Conservation (phyloP, 441 rosid species). For the Populus hybrid region DNA sequence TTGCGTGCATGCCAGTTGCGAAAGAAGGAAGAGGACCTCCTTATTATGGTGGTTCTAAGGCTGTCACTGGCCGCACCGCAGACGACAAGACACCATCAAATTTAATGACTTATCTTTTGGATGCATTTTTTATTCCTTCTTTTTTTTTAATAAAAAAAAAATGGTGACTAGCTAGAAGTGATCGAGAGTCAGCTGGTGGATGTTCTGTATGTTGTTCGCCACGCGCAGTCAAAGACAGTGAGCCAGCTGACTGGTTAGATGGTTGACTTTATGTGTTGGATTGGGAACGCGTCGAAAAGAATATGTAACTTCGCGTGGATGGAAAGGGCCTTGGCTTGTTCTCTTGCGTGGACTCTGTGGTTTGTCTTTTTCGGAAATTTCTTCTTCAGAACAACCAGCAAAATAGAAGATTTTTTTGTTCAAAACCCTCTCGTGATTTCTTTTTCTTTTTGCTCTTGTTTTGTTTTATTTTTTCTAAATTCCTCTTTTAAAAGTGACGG, state of each 20-base stretch:
- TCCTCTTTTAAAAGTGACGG: neutral
- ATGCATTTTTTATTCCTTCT: neutral
- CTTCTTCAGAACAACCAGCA: neutral
- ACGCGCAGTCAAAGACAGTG: neutral
- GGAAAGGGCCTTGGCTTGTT: neutral
- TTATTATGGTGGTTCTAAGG: neutral
- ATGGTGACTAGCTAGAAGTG: neutral
- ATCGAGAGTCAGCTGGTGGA: neutral
- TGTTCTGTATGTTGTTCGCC: neutral
- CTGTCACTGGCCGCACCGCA: conserved; percentile 3
- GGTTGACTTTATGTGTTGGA: neutral
- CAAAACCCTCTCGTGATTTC: conserved; percentile 1
- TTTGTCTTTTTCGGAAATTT: neutral
- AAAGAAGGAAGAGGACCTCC: neutral
- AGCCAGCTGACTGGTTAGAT: neutral
- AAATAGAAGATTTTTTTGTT: neutral
- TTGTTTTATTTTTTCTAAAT: neutral
- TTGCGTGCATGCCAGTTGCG: neutral
- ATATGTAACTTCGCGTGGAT: neutral
- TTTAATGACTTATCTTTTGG: neutral
- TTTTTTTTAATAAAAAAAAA: too few relatives aligned
- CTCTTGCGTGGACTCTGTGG: neutral
- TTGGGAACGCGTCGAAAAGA: neutral
- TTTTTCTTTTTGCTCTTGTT: neutral
- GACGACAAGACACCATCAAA: conserved; percentile 3